Conservation (phyloP, 1,284 basidiomycete species). For the Inonotus obliquus region DNA sequence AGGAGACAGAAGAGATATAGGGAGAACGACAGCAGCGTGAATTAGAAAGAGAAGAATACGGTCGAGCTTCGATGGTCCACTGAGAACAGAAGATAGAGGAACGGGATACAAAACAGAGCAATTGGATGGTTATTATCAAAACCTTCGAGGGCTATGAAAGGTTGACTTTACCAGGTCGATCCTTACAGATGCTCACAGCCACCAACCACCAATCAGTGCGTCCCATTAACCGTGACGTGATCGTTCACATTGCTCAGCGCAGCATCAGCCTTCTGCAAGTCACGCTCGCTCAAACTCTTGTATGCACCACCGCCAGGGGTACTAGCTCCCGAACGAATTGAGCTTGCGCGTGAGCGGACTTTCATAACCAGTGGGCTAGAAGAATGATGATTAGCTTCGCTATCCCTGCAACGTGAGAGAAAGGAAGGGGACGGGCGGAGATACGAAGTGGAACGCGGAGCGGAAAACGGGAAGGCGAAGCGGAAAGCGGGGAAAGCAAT, state of each 20-base stretch:
- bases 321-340: slow-evolving; percentile 81
- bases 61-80: too few species aligned
- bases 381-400: not conserved
- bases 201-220: not conserved
- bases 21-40: too few species aligned
- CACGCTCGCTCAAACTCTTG: slow-evolving; percentile 77
- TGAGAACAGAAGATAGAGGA: too few species aligned
- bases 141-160: not conserved
- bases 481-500: slow-evolving; percentile 13
- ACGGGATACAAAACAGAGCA: too few species aligned
- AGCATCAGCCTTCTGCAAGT: slow-evolving; percentile 79
- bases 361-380: slow-evolving; percentile 85
- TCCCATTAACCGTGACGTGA: slow-evolving; percentile 26
- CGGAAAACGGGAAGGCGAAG: not conserved
- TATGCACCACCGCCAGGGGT: slow-evolving; percentile 81
- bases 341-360: slow-evolving; percentile 81
- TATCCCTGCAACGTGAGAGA: not conserved
- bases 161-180: not conserved
- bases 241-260: slow-evolving; percentile 61
- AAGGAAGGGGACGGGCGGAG: not conserved
- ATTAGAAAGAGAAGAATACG: too few species aligned
- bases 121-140: too few species aligned
- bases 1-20: too few species aligned
- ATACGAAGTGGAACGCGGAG: not conserved
- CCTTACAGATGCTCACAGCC: not conserved